Evolutionary conservation across 2,329 filamentous ascomycete species (phyloP), one percentile per base, ranked within the genome.

Genomic region (Dactylonectria estremocensis): DNA sequence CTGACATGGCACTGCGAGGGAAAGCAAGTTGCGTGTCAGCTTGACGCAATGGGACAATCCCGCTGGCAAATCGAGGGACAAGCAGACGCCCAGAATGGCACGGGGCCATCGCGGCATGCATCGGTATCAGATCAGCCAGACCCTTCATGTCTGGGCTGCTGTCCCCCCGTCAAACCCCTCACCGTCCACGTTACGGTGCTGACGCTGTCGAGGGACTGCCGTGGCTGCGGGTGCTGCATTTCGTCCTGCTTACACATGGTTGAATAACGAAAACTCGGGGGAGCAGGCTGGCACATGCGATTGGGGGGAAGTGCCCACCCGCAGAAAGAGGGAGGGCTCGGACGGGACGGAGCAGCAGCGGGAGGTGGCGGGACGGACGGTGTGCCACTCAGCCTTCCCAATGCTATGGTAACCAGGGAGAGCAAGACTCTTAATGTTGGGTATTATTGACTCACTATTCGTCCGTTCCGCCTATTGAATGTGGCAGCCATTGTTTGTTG

Each of bases 1-100:
- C 61, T 65, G 63, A 66, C 63, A 58, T 40, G 58, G 46, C 28
- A 43, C 58, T 56, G 37, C 22, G 49, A 43, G 57, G 31, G 57
- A 31, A n/a, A 16, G 60, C 43, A 31, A 31, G 43, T 58, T 50
- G 46, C 58, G 58, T 61, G 49, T 65, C 55, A 49, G 43, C 18
- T 28, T n/a, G 22, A 53, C 35, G 49, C n/a, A 37, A 59, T 60
- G 46, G 46, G 46, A 52, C 46, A 61, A 46, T 61, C 59, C n/a
- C n/a, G 49, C 59, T 49, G 50, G 59, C 50, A 31, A 52, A n/a
- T 55, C 24, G 24, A 37, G 33, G n/a, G 37, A 46, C 45, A 46
- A 46, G 43, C 45, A 46, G 22, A 45, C 22, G 20, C 31, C 35
- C 49, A 10, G 49, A 55, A 54, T 61, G 33, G 59, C 28, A 48